Conservation (phyloP, 2,329 filamentous ascomycete genomes). For the Dendryphion nanum region DNA sequence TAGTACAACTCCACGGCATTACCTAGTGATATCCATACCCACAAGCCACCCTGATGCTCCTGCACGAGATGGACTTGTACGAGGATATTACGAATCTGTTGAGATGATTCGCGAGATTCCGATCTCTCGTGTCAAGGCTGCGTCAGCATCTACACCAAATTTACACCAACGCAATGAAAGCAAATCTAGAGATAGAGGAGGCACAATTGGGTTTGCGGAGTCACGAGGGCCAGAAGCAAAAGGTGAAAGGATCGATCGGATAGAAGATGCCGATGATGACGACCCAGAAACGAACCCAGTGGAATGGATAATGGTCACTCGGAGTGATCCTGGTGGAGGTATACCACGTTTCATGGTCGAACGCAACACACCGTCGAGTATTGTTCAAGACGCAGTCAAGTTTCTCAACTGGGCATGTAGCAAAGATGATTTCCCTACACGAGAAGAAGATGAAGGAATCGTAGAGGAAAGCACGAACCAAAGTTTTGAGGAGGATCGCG, state of each 20-base stretch:
- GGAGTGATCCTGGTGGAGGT: constrained; percentile 83
- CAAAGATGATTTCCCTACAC: constrained; percentile 43
- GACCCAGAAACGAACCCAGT: constrained; percentile 63
- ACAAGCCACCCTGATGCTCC: constrained; percentile 74
- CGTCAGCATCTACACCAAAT: constrained; percentile 30
- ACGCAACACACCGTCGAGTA: constrained; percentile 77
- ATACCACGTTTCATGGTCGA: constrained; percentile 92
- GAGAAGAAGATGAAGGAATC: constrained; percentile 33
- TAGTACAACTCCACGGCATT: constrained; percentile 60
- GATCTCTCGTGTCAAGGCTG: constrained; percentile 42
- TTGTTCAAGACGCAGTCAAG: constrained; percentile 74
- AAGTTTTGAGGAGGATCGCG: constrained; percentile 15
- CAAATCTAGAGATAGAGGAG: constrained; percentile 30
- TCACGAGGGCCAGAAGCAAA: constrained; percentile 38
- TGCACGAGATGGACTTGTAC: constrained; percentile 69
- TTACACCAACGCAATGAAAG: constrained; percentile 14
- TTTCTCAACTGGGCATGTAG: constrained; percentile 75
- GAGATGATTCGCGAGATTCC: constrained; percentile 87
- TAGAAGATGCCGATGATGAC: constrained; percentile 21
- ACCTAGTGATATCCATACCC: constrained; percentile 84
- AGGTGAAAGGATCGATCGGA: constrained; percentile 33
- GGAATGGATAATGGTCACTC: constrained; percentile 91
- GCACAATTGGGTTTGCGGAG: constrained; percentile 44
- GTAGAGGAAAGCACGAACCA: constrained; percentile 11
- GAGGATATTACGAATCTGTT: constrained; percentile 86